phyloP scores from a whole-genome alignment of 164 flowering plant genomes.

The Buxus sempervirens region DNA sequence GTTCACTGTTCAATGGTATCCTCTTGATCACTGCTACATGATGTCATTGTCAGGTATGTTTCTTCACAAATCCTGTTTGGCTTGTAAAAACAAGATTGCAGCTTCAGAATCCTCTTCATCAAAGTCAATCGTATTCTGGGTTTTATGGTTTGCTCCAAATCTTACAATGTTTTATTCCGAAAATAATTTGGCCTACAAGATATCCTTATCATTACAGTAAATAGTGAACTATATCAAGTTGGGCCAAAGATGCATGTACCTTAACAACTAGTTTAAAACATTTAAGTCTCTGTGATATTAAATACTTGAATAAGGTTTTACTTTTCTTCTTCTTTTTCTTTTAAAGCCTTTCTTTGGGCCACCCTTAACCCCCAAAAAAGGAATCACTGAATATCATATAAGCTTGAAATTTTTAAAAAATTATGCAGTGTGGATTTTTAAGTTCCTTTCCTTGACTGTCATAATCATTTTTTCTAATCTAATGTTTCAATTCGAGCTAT shows the following conservation, averaged over 20 bases:
- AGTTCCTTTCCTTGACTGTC: neutral
- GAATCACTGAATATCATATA: neutral
- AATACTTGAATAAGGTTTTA: neutral
- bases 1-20: neutral
- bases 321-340: too few species aligned
- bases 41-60: constrained; percentile 57
- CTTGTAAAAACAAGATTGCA: constrained; percentile 95
- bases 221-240: constrained; percentile 18
- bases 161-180: constrained; percentile 23
- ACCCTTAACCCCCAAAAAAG: too few species aligned
- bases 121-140: constrained; percentile 70
- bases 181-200: constrained; percentile 12
- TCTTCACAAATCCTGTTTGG: constrained; percentile 96
- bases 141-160: constrained; percentile 65
- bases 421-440: neutral
- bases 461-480: neutral
- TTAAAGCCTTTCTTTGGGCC: neutral
- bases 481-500: neutral
- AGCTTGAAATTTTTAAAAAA: constrained; percentile 3
- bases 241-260: neutral
- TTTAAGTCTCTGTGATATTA: neutral
- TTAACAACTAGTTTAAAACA: neutral
- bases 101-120: constrained; percentile 90
- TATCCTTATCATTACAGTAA: constrained; percentile 5
- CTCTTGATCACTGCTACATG: constrained; percentile 7